Conservation (phyloP, 2,329 filamentous ascomycete species). For the Xylariaceae sp. region DNA sequence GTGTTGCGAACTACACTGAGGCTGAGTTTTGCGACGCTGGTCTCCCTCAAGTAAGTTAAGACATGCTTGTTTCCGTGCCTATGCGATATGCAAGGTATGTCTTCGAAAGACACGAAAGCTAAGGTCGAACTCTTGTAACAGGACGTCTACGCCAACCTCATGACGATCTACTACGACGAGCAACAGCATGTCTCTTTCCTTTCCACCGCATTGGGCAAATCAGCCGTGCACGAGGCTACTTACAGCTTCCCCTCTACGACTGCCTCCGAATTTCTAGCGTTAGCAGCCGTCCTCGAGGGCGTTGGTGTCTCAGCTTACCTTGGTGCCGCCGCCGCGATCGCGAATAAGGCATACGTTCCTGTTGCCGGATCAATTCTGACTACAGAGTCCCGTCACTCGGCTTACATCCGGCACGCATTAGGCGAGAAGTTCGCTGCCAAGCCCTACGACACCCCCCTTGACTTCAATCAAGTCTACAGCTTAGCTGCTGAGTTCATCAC, state of each 20-base stretch:
- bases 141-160: background rate
- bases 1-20: background rate
- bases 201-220: background rate
- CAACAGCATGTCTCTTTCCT: background rate
- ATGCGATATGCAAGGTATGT: background rate
- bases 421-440: background rate
- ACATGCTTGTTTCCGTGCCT: background rate
- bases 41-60: background rate
- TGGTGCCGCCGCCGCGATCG: background rate
- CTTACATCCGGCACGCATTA: background rate
- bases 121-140: background rate
- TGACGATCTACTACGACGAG: constrained; percentile 1
- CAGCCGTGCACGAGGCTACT: background rate
- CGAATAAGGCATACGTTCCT: background rate
- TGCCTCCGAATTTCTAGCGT: background rate
- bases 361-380: background rate
- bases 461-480: background rate
- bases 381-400: background rate
- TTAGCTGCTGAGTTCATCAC: background rate
- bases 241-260: background rate
- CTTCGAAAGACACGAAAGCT: background rate
- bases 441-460: background rate
- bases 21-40: background rate
- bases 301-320: background rate
- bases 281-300: background rate